Evolutionary conservation across 2,329 filamentous ascomycete species (phyloP), one percentile per base, ranked within the genome.

Genomic region (Calonectria leucothoes): DNA sequence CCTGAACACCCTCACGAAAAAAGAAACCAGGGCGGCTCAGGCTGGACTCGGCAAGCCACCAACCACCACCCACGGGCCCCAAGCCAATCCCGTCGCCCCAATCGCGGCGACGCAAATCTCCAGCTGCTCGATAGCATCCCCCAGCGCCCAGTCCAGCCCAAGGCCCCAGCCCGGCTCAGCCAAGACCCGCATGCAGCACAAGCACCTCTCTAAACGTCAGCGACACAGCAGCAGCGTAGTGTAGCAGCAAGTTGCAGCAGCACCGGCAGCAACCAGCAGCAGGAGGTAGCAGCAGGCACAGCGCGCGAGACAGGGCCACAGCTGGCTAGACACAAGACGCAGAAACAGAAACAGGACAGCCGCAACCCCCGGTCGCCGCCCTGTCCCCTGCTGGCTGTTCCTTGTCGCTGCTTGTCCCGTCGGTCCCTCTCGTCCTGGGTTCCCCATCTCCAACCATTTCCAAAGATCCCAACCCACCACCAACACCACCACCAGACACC

Each of bases 331-430:
- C 39, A 65, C 52, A 35, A 52, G 39, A 55, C 68, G 39, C 39
- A 45, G 39, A 45, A 45, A 45, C 39, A 45, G 39, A 65, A 67
- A 55, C 61, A 42, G 37, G 37, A 64, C 33, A 51, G 48, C 52
- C 31, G 52, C 52, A 57, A n/a, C n/a, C 52, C 52, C 52, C n/a
- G 52, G 52, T 57, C 52, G 52, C 31, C 20, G 12, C 20, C 20
- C 48, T 51, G 48, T 45, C 39, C 39, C 39, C 39, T 45, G 48
- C 37, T 20, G n/a, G 33, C 31, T 45, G 51, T 37, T 33, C 52
- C 52, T n/a, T 57, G 52, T 57, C 52, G 52, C 52, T 57, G 52
- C 52, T 57, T 57, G 52, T 57, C 52, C 52, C 52, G 52, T 57
- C 52, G 31, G 52, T 57, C 52, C 52, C 52, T 57, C 52, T 57